Base-by-base conservation (phyloP, 2,329 filamentous ascomycete species). In the Ophiocordyceps sinensis region DNA sequence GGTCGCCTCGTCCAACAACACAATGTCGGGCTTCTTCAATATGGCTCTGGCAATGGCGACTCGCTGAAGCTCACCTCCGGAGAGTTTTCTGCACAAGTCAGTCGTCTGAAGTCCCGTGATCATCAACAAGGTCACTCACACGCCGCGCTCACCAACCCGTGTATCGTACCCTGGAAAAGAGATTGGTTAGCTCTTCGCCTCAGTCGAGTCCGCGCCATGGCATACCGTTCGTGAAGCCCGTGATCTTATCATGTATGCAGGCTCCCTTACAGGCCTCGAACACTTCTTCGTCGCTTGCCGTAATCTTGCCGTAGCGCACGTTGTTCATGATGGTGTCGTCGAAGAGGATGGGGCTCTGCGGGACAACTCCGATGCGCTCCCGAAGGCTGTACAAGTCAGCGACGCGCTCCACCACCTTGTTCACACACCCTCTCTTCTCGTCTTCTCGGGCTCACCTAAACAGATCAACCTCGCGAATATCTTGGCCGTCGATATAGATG, bases 1-100 rank as follows among this genome's bases (percentile, higher is more conserved):
- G 4, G 85, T 87, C 1, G 84, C 79, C 57, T 88, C 84, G 48
- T 89, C 84, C 1, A 89, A 69, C 32, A 89, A 69, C 10, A 89
- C 75, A 44, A 88, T 78, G 42, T 84, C 77, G 0, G 84, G 82
- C 44, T 74, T 71, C 58, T 85, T 84, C 47, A 88, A 64, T 38
- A 89, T 71, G 1, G 83, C 81, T 23, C 83, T 74, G 8, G 78
- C 78, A 53, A 82, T 82, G 5, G 78, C 77, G 26, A 82, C 69
- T 37, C 78, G 71, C 50, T 82, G 78, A 6, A 80, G 59, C 53
- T 82, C 77, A 21, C 78, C 78, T 2, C 78, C 78, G 4, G 77
- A 82, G 2, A 82, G 60, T 62, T 77, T 77, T 40, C 67, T 69
- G 44, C 23, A 6, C 9, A 23, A 34, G 12, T 35, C n/a, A 35